A percentile compares a stretch with the other conserved stretches of the same genome.
Conservation (phyloP, 768 basidiomycete species). For the Leucosporidium scottii region DNA sequence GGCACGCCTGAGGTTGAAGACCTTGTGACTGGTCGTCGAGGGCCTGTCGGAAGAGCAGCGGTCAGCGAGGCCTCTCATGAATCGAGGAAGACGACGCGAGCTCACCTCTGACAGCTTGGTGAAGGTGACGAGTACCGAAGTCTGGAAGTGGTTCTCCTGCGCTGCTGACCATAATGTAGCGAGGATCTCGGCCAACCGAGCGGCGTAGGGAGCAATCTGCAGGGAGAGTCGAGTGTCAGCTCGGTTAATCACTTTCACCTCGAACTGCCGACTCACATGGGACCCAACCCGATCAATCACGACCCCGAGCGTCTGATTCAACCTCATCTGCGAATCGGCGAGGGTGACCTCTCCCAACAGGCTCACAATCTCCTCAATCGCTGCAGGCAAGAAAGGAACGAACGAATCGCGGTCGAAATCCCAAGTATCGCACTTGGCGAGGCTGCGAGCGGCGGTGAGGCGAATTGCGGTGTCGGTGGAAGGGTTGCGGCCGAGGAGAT, state of each 20-base stretch:
- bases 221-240: background rate
- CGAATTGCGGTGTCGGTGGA: slow-evolving; percentile 79
- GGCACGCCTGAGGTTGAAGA: slow-evolving; percentile 54
- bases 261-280: slow-evolving; percentile 39
- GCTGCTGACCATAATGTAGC: slow-evolving; percentile 61
- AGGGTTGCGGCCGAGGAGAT: slow-evolving; percentile 57
- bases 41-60: slow-evolving; percentile 48
- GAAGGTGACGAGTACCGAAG: slow-evolving; percentile 60
- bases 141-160: slow-evolving; percentile 32
- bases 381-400: slow-evolving; percentile 58
- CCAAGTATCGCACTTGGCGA: slow-evolving; percentile 70
- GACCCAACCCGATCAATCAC: slow-evolving; percentile 54
- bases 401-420: slow-evolving; percentile 60
- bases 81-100: background rate
- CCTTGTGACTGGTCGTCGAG: slow-evolving; percentile 56
- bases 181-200: slow-evolving; percentile 57
- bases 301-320: slow-evolving; percentile 62
- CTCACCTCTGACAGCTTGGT: slow-evolving; percentile 62
- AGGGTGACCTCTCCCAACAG: slow-evolving; percentile 67
- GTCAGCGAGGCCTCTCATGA: background rate
- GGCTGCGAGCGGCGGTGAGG: slow-evolving; percentile 69
- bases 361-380: slow-evolving; percentile 59
- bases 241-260: background rate
- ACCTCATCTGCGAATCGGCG: slow-evolving; percentile 65
- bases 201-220: slow-evolving; percentile 63